Base-by-base conservation (phyloP, 2,329 filamentous ascomycete species). In the Lecanosticta acicola region DNA sequence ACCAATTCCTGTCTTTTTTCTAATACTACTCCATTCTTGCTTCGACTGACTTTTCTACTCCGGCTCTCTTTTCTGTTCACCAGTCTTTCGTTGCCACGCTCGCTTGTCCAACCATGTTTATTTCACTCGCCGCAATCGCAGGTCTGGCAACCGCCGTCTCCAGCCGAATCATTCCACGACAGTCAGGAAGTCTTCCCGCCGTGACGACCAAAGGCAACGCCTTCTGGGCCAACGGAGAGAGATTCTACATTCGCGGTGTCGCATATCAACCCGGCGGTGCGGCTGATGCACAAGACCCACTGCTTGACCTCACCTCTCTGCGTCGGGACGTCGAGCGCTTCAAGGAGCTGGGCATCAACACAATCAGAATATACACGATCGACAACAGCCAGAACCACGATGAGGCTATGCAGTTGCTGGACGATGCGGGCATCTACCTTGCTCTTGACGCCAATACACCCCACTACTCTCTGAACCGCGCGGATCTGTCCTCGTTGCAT, bases 391-490 rank as follows among this genome's bases (percentile, higher is more conserved):
- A 75, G 59, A 70, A 84, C 67, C 90, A 96, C 70, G 82, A 89
- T 58, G 78, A 81, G 52, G 95, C 89, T 73, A 96, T 96, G 89
- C 71, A 76, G 48, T 74, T 79, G 41, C 77, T 94, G 50, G 82
- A 81, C 41, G 85, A 86, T 57, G 89, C 87, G 49, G 86, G 87
- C 59, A 95, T 95, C 74, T 95, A 95, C 74, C 79, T 94, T 42
- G 86, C 93, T 32, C 76, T 94, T 44, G 89, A 95, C 61, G 85
- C 91, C 74, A 94, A 94, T 79, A 93, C 78, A 13, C 87, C 87
- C 56, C 74, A 80, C 51, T 94, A 94, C 75, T 93, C 88, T 2
- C 77, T 95, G 70, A 91, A 93, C 76, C 84, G 89, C 42, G 75
- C 73, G 49, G 68, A 80, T 13, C 84, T 87, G 9, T 72, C 45